Evolutionary conservation across 768 basidiomycete genomes (phyloP).

Genomic region (Hygrocybe coccinea): DNA sequence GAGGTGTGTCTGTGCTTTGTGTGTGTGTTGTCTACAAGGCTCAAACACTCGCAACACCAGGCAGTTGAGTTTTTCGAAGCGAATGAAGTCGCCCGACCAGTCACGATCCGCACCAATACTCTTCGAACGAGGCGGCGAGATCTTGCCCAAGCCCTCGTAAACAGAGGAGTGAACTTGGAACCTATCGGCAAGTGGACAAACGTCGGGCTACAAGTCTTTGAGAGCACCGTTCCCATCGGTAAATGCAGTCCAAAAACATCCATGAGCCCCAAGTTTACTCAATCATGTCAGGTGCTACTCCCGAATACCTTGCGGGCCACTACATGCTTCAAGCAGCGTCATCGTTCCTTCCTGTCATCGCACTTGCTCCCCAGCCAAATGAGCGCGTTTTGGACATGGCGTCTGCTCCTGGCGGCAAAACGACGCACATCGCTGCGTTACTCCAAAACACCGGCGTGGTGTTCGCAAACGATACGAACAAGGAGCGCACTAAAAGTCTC

Average conservation of each 20-base stretch:
- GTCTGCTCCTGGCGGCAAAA: slow-evolving; percentile 96
- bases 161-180: slow-evolving; percentile 94
- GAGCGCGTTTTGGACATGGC: slow-evolving; percentile 98
- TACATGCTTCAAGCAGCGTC: slow-evolving; percentile 99
- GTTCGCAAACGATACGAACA: slow-evolving; percentile 96
- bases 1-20: too few species aligned
- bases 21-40: too few species aligned
- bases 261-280: background rate
- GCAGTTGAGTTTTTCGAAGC: slow-evolving; percentile 98
- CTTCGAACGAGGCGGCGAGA: slow-evolving; percentile 90
- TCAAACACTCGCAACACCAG: slow-evolving; percentile 37
- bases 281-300: slow-evolving; percentile 68
- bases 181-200: slow-evolving; percentile 99
- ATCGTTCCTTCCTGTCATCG: slow-evolving; percentile 98
- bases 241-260: slow-evolving; percentile 3
- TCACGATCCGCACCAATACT: slow-evolving; percentile 97
- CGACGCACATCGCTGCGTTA: slow-evolving; percentile 94
- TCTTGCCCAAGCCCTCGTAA: slow-evolving; percentile 88
- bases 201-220: slow-evolving; percentile 97
- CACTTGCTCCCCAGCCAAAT: slow-evolving; percentile 84
- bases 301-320: slow-evolving; percentile 97
- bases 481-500: slow-evolving; percentile 89
- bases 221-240: slow-evolving; percentile 93
- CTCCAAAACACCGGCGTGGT: slow-evolving; percentile 97
- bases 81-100: slow-evolving; percentile 91